Evolutionary conservation across 331 rosid genomes (phyloP).

Genomic region (Pyrus hybrid): DNA sequence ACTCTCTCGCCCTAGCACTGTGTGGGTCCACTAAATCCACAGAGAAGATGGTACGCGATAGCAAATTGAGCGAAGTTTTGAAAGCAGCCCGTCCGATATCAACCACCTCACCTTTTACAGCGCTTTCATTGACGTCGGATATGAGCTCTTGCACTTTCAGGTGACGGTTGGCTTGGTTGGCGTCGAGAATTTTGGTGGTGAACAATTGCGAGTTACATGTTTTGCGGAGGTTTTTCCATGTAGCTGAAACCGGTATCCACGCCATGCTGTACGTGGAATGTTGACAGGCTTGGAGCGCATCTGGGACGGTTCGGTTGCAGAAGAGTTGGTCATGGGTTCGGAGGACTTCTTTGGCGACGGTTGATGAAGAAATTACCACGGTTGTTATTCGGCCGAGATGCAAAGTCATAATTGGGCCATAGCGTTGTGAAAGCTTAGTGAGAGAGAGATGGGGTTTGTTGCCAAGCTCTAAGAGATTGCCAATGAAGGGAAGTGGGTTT

Average conservation of each 20-base stretch:
- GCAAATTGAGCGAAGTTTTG: not conserved
- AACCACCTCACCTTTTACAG: not conserved
- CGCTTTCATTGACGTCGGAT: not conserved
- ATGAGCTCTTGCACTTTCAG: not conserved
- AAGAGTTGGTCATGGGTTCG: conserved; percentile 35
- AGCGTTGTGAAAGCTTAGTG: too few species aligned
- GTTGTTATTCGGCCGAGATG: too few species aligned
- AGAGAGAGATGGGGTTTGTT: conserved; percentile 34
- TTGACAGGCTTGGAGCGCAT: conserved; percentile 1
- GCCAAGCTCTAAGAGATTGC: conserved; percentile 20
- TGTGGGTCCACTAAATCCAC: conserved; percentile 4
- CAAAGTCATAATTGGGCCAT: too few species aligned
- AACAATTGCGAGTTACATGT: conserved; percentile 27
- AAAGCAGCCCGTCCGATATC: conserved; percentile 1
- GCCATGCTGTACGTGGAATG: conserved; percentile 23
- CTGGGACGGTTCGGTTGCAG: conserved; percentile 29
- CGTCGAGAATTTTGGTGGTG: conserved; percentile 26
- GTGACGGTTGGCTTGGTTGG: conserved; percentile 1
- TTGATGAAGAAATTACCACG: conserved; percentile 35
- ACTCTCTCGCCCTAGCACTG: not conserved
- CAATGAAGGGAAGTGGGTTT: conserved; percentile 27
- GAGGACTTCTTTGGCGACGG: conserved; percentile 26
- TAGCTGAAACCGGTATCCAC: conserved; percentile 22
- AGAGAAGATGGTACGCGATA: conserved; percentile 11
- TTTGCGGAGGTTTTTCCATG: conserved; percentile 40